These are phyloP conservation scores for Ceriops decandra DNA, from an alignment of 345 rosid species.

Conservation along the genomic window DNA sequence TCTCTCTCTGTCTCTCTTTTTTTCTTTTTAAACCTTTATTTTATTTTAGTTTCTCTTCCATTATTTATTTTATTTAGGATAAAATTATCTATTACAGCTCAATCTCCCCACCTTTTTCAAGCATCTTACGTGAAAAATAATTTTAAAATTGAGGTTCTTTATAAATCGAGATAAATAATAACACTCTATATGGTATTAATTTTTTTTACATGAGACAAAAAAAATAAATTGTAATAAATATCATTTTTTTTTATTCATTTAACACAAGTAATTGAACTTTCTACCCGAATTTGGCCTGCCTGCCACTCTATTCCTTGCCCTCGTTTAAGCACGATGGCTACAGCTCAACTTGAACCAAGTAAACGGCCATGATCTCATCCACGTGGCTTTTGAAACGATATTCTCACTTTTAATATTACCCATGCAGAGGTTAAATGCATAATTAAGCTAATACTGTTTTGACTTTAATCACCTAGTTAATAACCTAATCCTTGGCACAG, in stretches of 20 bases:
- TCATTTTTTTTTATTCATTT: not conserved
- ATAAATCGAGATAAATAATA: no score
- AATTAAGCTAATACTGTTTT: not conserved
- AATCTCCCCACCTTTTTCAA: no score
- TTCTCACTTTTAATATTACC: slow-evolving; percentile 38
- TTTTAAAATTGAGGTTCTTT: no score
- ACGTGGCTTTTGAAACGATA: slow-evolving; percentile 26
- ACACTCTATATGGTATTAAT: no score
- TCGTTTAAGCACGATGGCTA: slow-evolving; percentile 60
- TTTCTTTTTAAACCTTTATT: not conserved
- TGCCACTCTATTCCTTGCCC: slow-evolving; percentile 40
- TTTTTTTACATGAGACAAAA: no score
- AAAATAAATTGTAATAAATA: no score
- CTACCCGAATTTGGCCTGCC: slow-evolving; percentile 24
- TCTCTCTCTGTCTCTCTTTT: not conserved
- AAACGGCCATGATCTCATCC: slow-evolving; percentile 46
- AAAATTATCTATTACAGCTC: no score
- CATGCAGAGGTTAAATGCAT: slow-evolving; percentile 23
- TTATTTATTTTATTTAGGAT: no score
- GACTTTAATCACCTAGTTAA: not conserved
- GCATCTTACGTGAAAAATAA: no score
- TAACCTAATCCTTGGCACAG: not conserved
- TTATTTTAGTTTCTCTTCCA: not conserved
- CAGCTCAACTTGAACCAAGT: slow-evolving; percentile 44
- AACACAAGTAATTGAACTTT: slow-evolving; percentile 14